Percentiles rank a stretch among this genome's conserved stretches.
Evolutionary conservation across 352 stramenopile genomes (phyloP).

Genomic region (Phytophthora podocarpi): DNA sequence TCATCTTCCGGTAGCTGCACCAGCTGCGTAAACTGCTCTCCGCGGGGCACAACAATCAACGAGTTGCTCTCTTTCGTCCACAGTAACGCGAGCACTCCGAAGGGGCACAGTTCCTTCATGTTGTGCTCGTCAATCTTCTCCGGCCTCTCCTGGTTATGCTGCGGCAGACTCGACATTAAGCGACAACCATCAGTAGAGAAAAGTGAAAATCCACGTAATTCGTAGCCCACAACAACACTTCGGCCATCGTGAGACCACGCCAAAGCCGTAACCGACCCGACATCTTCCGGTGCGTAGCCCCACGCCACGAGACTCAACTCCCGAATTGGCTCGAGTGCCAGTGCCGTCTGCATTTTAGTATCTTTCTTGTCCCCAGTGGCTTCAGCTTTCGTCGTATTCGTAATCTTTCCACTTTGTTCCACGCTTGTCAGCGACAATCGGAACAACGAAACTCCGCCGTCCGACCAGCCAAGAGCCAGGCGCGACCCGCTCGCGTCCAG

Average conservation of each 20-base stretch:
- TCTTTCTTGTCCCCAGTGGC: background rate
- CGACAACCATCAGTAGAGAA: slow-evolving; percentile 83
- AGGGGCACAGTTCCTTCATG: slow-evolving; percentile 63
- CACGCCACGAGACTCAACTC: slow-evolving; percentile 67
- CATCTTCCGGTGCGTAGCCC: slow-evolving; percentile 62
- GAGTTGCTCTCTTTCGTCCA: slow-evolving; percentile 70
- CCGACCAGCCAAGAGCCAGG: slow-evolving; percentile 76
- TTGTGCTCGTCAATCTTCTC: slow-evolving; percentile 19
- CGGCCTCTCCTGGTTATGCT: slow-evolving; percentile 69
- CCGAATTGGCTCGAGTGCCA: slow-evolving; percentile 61
- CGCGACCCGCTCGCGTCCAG: slow-evolving; percentile 54
- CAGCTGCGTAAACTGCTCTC: slow-evolving; percentile 45
- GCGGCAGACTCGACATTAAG: slow-evolving; percentile 82
- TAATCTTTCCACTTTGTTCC: slow-evolving; percentile 3
- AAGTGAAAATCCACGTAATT: slow-evolving; percentile 71
- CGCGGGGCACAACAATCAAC: slow-evolving; percentile 65
- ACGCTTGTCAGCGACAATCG: slow-evolving; percentile 41
- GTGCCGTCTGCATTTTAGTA: background rate
- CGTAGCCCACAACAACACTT: slow-evolving; percentile 73
- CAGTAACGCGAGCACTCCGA: slow-evolving; percentile 60
- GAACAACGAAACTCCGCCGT: slow-evolving; percentile 75
- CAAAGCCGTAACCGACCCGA: slow-evolving; percentile 64
- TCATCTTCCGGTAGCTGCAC: slow-evolving; percentile 32
- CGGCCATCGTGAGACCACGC: slow-evolving; percentile 71
- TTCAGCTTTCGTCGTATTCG: background rate